A percentile compares a stretch with the other conserved stretches of the same genome.
Conservation (phyloP, 208 protist species). For the Crithidia bombi region DNA sequence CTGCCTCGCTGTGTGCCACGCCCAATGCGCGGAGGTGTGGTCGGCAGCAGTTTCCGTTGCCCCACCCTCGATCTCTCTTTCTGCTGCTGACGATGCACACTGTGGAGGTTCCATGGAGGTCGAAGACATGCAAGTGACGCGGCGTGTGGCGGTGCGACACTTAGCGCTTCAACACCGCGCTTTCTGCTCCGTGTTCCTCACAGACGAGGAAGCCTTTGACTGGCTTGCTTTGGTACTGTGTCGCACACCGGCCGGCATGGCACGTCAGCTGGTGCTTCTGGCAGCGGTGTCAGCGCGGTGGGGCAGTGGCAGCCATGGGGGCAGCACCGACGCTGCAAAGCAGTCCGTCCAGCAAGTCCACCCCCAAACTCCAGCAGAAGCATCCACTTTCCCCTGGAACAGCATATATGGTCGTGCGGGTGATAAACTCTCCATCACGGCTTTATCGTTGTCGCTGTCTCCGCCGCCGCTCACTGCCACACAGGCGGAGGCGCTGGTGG, state of each 20-base stretch:
- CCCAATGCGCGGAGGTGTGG: slow-evolving; percentile 17
- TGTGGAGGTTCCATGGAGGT: too few species aligned
- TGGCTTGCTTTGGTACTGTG: slow-evolving; percentile 10
- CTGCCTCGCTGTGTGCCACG: slow-evolving; percentile 24
- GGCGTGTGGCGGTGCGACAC: background rate
- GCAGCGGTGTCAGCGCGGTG: slow-evolving; percentile 6
- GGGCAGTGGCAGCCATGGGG: too few species aligned
- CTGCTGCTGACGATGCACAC: background rate
- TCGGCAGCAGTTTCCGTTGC: background rate
- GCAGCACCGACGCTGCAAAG: background rate
- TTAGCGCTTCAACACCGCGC: slow-evolving; percentile 18
- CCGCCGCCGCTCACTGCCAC: background rate
- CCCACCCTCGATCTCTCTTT: background rate
- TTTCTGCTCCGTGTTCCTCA: slow-evolving; percentile 13
- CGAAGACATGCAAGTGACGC: background rate
- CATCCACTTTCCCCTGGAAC: background rate
- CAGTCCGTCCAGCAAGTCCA: background rate
- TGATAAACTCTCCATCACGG: too few species aligned
- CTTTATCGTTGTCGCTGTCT: background rate
- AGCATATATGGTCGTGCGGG: background rate
- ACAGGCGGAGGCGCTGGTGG: background rate
- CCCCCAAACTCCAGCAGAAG: background rate
- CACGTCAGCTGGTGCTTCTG: slow-evolving; percentile 17
- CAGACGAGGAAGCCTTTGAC: slow-evolving; percentile 2
- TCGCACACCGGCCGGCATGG: background rate